Percentiles rank a stretch among this genome's conserved stretches.
These are phyloP conservation scores for Fusarium sp. DNA, from an alignment of 2,329 filamentous ascomycete genomes.

Conservation along the genomic window DNA sequence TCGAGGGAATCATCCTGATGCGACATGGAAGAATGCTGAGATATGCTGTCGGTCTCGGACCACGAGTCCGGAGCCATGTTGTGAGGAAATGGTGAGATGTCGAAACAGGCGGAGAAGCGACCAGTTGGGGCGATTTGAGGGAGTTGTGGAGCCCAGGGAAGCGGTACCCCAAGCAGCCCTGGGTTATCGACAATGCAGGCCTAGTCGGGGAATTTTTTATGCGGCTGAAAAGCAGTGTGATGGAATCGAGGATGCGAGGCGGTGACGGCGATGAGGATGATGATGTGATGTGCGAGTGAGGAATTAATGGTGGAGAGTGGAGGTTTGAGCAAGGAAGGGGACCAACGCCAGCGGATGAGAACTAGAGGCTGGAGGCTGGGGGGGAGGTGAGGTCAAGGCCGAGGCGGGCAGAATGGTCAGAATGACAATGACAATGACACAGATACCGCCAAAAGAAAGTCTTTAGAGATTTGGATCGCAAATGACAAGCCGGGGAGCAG, in stretches of 20 bases:
- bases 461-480: conserved; percentile 35
- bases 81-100: conserved; percentile 20
- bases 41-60: conserved; percentile 52
- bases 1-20: conserved; percentile 52
- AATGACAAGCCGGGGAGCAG: conserved; percentile 43
- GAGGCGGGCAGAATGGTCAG: conserved; percentile 10
- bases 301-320: conserved; percentile 8
- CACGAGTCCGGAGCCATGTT: conserved; percentile 52
- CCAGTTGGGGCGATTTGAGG: conserved; percentile 27
- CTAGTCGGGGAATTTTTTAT: conserved; percentile 1
- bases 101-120: conserved; percentile 18
- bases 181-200: conserved; percentile 30
- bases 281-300: conserved; percentile 15
- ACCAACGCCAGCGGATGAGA: not conserved
- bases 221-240: conserved; percentile 12
- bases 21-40: conserved; percentile 47
- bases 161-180: conserved; percentile 43
- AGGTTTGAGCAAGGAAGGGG: conserved; percentile 1
- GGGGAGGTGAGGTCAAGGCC: conserved; percentile 12
- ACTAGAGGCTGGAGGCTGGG: not conserved
- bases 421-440: conserved; percentile 11
- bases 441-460: conserved; percentile 37
- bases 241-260: conserved; percentile 2
- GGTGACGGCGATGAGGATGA: conserved; percentile 10
- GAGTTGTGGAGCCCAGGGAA: conserved; percentile 44